Evolutionary conservation across 495 filamentous ascomycete genomes (phyloP).

Genomic region (Hapsidospora chrysogenum): DNA sequence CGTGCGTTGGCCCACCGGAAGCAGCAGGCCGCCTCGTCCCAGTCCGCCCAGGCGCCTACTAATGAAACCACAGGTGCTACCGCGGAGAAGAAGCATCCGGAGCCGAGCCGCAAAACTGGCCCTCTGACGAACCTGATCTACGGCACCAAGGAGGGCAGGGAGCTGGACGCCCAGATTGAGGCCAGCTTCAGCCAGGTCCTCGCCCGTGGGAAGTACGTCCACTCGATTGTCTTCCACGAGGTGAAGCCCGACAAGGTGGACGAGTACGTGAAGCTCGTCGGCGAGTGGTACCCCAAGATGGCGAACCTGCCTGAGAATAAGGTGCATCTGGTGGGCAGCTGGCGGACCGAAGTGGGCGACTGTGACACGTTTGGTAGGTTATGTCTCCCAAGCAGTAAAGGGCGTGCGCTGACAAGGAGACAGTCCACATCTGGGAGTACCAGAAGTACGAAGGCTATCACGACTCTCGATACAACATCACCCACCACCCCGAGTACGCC

Average conservation of each 20-base stretch:
- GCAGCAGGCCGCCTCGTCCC: slow-evolving; percentile 12
- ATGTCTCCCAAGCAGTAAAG: too few species aligned
- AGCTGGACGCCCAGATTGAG: slow-evolving; percentile 88
- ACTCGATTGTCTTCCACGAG: slow-evolving; percentile 92
- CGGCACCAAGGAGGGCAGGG: slow-evolving; percentile 82
- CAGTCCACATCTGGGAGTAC: slow-evolving; percentile 98
- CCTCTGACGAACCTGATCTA: slow-evolving; percentile 66
- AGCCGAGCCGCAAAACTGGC: slow-evolving; percentile 30
- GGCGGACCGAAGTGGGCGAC: slow-evolving; percentile 95
- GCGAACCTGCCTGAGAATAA: slow-evolving; percentile 67
- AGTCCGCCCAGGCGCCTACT: slow-evolving; percentile 11
- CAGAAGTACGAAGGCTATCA: slow-evolving; percentile 95
- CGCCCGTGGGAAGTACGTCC: slow-evolving; percentile 93
- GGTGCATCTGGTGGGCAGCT: slow-evolving; percentile 92
- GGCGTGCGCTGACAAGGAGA: too few species aligned
- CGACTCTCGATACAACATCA: slow-evolving; percentile 70
- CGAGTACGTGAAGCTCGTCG: slow-evolving; percentile 86
- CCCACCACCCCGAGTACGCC: slow-evolving; percentile 59
- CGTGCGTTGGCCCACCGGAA: slow-evolving; percentile 34
- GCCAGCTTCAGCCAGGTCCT: slow-evolving; percentile 85
- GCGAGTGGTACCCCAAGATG: slow-evolving; percentile 80
- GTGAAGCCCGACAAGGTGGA: slow-evolving; percentile 92
- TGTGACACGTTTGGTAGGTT: slow-evolving; percentile 86
- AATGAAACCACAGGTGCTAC: slow-evolving; percentile 30
- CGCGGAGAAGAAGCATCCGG: slow-evolving; percentile 23